A percentile compares a stretch with the other conserved stretches of the same genome.
Evolutionary conservation across 345 rosid genomes (phyloP).

Genomic region (Citrus unshiu): DNA sequence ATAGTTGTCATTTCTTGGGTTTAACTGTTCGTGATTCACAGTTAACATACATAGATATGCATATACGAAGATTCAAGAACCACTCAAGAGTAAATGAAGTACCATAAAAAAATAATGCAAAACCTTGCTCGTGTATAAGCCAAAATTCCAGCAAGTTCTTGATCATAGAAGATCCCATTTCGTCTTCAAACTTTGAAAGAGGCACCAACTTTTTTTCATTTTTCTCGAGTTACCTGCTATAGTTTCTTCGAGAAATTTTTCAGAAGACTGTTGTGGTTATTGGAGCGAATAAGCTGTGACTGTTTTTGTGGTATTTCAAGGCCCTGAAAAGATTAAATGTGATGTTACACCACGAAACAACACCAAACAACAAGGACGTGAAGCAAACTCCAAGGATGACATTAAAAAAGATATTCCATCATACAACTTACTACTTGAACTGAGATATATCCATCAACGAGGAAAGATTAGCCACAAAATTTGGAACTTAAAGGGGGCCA

Average conservation of each 20-base stretch:
- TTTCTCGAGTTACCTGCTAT: slow-evolving; percentile 12
- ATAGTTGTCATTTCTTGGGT: background rate
- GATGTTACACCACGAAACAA: background rate
- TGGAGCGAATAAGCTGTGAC: background rate
- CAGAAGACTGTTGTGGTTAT: background rate
- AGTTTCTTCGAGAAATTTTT: background rate
- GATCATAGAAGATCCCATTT: background rate
- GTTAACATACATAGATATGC: background rate
- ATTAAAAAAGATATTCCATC: background rate
- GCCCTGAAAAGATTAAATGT: background rate
- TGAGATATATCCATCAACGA: background rate
- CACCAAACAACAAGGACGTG: background rate
- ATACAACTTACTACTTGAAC: background rate
- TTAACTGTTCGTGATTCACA: background rate
- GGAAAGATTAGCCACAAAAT: background rate
- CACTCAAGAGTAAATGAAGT: background rate
- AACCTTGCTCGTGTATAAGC: background rate
- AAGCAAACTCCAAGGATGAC: background rate
- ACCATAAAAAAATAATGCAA: background rate
- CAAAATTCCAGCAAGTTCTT: background rate
- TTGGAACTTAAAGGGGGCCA: background rate
- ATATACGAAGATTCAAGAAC: background rate
- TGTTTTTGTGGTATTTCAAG: slow-evolving; percentile 1
- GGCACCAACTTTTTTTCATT: background rate
- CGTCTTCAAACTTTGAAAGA: background rate